Evolutionary conservation across 495 filamentous ascomycete species (phyloP), one percentile per base, ranked within the genome.

Genomic region (Penicillium longicatenatum): DNA sequence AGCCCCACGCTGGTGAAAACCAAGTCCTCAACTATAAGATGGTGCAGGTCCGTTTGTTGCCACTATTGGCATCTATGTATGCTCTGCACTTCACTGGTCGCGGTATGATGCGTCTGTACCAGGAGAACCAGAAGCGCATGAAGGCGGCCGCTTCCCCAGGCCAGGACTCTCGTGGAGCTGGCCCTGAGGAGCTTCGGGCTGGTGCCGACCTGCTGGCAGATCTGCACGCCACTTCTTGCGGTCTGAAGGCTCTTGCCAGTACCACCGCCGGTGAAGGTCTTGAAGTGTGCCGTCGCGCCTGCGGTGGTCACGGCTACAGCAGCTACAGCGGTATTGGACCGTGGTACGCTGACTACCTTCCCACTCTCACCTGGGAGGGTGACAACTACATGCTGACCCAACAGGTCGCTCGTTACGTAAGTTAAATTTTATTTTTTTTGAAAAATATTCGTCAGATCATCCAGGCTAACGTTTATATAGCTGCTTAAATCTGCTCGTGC

Each of bases 311-410:
- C 60, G 89, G 89, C 35, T 92, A 88, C 71, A 82, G 75, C 57
- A 82, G 78, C 62, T 87, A 89, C 75, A 81, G 80, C 58, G 88
- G 88, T 12, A 88, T 91, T 58, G 85, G 85, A 4, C 62, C 80
- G 7, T 84, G 81, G 75, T 91, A 89, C 66, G 75, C 88, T 7
- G 85, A 89, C 61, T 87, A 89, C 66, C 75, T 89, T 1, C 85
- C 88, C 19, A 88, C 86, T 0, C 77, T 85, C 24, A 90, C 88
- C 12, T 79, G 75, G 75, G 75, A 77, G 46, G 86, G 88, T 41
- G 89, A 91, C 68, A 91, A 91, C 73, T 90, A 87, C 65, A 89
- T 91, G 85, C 74, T 91, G 46, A 86, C 86, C 33, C 89, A 91
- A 63, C 89, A 92, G 75, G 87, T 89, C n/a, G 84, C 86, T 4